Base-by-base conservation (phyloP, 306 rosid species). In the Phaseolus lunatus region DNA sequence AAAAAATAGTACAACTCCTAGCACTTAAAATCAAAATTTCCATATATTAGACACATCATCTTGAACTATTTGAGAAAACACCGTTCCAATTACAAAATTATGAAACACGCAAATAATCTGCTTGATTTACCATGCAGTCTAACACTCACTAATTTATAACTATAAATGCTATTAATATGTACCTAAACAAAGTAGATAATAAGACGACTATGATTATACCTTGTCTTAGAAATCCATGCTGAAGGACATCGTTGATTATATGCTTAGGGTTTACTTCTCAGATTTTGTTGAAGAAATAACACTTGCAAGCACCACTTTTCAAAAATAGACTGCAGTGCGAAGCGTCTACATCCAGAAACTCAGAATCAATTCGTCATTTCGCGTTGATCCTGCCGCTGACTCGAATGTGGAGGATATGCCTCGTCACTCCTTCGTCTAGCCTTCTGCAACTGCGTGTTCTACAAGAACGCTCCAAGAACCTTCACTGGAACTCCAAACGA, bases 151-250 rank as follows among this genome's bases (percentile, higher is more conserved):
- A 14, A 5, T 19, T 22, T 23, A 56, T 56, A 23, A 23, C 56
- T 10, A 37, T 37, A 70, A 70, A n/a, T 14, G 70, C 6, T 12
- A 7, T 16, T 26, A 52, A 56, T 11, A 56, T n/a, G 29, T 81
- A 94, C 98, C 97, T 78, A 86, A 67, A 53, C 26, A 64, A 72
- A 22, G 41, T 62, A 1, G 69, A 63, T 8, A 33, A 77, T 8
- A 39, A 67, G 33, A 45, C 24, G 9, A 68, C 10, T 57, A 52
- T 24, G 64, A 77, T 12, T 19, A 70, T 63, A 92, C 98, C 96
- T 85, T 92, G 96, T 85, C 98, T 88, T 73, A 95, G 89, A 86
- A 95, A 95, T 80, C 96, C 87, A 58, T 96, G 90, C 53, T 93
- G 95, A 74, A 95, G 89, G 1, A 95, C 91, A 22, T 92, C 98